Evolutionary conservation across 495 filamentous ascomycete genomes (phyloP), one percentile per base, ranked within the genome.

Genomic region (Evansstolkia leycettana): DNA sequence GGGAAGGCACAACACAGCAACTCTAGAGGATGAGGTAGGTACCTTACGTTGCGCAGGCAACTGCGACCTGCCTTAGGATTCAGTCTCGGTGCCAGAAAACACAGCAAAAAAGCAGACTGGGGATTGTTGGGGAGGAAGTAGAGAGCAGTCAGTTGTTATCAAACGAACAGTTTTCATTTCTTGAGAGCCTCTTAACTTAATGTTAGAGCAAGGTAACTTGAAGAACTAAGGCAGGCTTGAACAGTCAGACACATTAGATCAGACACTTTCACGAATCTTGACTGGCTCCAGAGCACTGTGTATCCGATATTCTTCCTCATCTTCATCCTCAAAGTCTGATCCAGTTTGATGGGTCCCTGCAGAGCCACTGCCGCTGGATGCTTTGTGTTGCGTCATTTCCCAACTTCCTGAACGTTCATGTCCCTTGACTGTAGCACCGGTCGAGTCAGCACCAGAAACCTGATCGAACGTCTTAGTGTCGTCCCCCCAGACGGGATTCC

Each of bases 371-470:
- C 17, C 7, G 12, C 33, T 31, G 39, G 40, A 12, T 37, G 46
- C 24, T 11, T 33, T 47, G 9, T 47, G 53, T 24, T 66, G 47
- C 7, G 42, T 52, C 56, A 73, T 52, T 28, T 75, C 70, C 70
- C 70, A 74, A 40, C 67, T 71, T 9, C 67, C 69, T 3, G 58
- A 43, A 27, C 68, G 51, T 40, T 72, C 67, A 33, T 72, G 56
- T 5, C 60, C 58, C 8, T 52, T 54, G 2, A 44, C 51, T 23
- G 54, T 32, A 12, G 44, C 44, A 8, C 54, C 55, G 32, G 41
- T 38, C 2, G 36, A 12, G 23, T 32, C 8, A 10, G 37, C 46
- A 24, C 46, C 27, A 7, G 42, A 3, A 17, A n/a, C 11, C 2
- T 43, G 23, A 3, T 50, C 45, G 6, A 41, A 27, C 7, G 41